phyloP scores from a whole-genome alignment of 306 rosid genomes.

The Albizia julibrissin region DNA sequence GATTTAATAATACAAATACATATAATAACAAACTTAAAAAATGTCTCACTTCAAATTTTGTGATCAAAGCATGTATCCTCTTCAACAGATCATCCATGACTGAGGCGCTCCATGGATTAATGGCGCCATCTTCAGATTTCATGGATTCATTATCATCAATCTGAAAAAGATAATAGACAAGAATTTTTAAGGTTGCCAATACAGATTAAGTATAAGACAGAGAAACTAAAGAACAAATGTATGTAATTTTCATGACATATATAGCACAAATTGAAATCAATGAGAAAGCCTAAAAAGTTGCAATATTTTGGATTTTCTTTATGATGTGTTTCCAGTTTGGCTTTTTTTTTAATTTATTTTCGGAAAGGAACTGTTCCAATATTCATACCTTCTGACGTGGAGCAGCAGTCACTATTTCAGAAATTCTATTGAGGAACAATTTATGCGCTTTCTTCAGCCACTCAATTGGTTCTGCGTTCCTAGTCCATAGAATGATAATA shows the following conservation, averaged over 20 bases:
- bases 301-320: not conserved
- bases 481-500: conserved; percentile 34
- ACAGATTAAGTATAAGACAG: conserved; percentile 19
- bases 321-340: not conserved
- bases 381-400: conserved; percentile 47
- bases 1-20: conserved; percentile 9
- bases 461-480: conserved; percentile 82
- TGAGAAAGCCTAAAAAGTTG: not conserved
- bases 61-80: conserved; percentile 52
- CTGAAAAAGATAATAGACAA: conserved; percentile 48
- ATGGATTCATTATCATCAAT: conserved; percentile 38
- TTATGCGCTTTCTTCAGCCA: conserved; percentile 65
- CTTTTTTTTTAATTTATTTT: conserved; percentile 8
- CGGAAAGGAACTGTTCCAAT: conserved; percentile 25
- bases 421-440: conserved; percentile 67
- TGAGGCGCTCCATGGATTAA: conserved; percentile 87
- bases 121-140: conserved; percentile 32
- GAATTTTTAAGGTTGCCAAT: conserved; percentile 9
- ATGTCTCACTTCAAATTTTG: conserved; percentile 59
- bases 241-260: not conserved
- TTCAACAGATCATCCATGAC: conserved; percentile 49
- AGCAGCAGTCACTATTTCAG: conserved; percentile 53
- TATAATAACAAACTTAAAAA: conserved; percentile 30
- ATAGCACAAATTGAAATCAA: not conserved
- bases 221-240: conserved; percentile 9